Conservation (phyloP, 768 basidiomycete genomes). For the Grammothele lineata region DNA sequence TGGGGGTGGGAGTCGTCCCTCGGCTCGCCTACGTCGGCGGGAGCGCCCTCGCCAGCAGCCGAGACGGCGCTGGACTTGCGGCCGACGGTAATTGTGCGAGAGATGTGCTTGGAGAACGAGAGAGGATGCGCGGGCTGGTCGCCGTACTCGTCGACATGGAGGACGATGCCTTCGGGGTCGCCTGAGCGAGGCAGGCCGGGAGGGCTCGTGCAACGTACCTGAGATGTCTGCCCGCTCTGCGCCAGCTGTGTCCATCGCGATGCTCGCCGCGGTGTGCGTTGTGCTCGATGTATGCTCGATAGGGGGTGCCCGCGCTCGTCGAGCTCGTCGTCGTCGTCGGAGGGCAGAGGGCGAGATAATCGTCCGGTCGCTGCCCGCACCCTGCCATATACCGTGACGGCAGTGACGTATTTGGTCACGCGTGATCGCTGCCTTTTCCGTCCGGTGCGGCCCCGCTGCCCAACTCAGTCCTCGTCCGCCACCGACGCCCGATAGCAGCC, state of each 20-base stretch:
- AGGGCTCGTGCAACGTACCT: slow-evolving; percentile 4
- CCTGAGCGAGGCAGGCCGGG: slow-evolving; percentile 1
- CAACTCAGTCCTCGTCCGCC: no score
- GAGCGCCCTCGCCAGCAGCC: no score
- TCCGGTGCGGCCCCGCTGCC: no score
- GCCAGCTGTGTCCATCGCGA: slow-evolving; percentile 2
- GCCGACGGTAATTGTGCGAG: slow-evolving; percentile 58
- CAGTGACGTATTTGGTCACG: no score
- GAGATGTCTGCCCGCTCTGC: slow-evolving; percentile 1
- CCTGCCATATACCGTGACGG: no score
- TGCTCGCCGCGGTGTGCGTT: neutral
- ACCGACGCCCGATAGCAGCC: no score
- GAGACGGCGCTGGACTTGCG: slow-evolving; percentile 49
- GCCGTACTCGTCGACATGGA: slow-evolving; percentile 54
- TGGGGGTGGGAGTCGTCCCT: slow-evolving; percentile 32
- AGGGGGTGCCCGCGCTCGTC: neutral
- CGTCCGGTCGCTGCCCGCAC: neutral
- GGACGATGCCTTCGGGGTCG: slow-evolving; percentile 45
- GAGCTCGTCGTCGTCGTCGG: neutral
- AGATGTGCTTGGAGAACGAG: slow-evolving; percentile 47
- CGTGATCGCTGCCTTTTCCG: no score
- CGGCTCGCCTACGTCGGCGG: slow-evolving; percentile 11
- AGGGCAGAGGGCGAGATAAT: neutral
- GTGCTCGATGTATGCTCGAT: no score
- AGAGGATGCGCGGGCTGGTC: slow-evolving; percentile 42